Percentiles rank a stretch among this genome's conserved stretches.
Conservation (phyloP, 2,329 filamentous ascomycete species). For the Intubia oerlemansii region DNA sequence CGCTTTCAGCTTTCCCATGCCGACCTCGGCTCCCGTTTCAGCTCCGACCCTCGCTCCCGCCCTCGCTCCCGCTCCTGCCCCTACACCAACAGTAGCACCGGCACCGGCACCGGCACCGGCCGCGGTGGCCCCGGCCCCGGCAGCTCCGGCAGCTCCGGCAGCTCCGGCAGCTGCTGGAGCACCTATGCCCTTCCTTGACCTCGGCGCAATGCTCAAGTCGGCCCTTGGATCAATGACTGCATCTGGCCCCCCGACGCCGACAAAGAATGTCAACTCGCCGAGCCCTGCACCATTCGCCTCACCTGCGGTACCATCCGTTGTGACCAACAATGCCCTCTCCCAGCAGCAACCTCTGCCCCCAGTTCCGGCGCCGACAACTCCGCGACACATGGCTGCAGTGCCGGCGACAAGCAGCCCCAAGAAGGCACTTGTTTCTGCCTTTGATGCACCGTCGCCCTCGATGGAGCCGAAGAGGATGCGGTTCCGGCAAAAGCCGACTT, state of each 20-base stretch:
- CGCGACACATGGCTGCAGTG: too few relatives aligned
- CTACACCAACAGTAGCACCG: background rate
- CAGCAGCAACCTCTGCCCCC: background rate
- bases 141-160: background rate
- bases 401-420: too few relatives aligned
- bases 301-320: background rate
- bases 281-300: background rate
- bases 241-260: slow-evolving; percentile 4
- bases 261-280: background rate
- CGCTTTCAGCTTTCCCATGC: too few relatives aligned
- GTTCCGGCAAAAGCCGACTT: slow-evolving; percentile 13
- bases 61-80: background rate
- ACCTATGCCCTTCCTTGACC: slow-evolving; percentile 8
- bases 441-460: too few relatives aligned
- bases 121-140: background rate
- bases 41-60: too few relatives aligned
- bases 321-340: background rate
- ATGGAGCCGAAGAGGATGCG: slow-evolving; percentile 14
- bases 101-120: background rate
- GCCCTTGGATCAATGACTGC: slow-evolving; percentile 11
- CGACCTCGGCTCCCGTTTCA: too few relatives aligned
- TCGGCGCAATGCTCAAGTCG: slow-evolving; percentile 12
- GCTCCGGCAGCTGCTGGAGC: too few relatives aligned
- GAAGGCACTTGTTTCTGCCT: too few relatives aligned
- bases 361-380: background rate